Evolutionary conservation across 2,329 filamentous ascomycete species (phyloP).

Genomic region (Penicillium sp.): DNA sequence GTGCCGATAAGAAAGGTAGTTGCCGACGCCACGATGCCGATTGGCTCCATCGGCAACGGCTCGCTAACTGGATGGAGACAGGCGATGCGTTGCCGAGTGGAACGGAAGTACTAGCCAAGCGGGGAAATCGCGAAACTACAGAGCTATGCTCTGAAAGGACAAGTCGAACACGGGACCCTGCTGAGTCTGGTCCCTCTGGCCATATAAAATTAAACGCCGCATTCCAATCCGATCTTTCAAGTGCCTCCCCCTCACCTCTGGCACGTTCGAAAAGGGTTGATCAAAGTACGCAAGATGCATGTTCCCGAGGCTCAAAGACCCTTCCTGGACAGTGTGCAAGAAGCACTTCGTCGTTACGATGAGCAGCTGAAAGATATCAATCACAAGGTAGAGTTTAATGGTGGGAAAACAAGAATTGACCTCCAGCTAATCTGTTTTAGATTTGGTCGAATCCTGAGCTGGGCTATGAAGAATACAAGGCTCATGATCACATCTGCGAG

Average conservation of each 20-base stretch:
- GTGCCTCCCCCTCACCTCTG: background rate
- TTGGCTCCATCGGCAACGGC: constrained; percentile 27
- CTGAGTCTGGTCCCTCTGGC: background rate
- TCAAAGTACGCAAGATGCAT: constrained; percentile 19
- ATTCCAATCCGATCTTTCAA: background rate
- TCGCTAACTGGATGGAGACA: constrained; percentile 11
- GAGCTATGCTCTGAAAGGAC: background rate
- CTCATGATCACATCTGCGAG: constrained; percentile 51
- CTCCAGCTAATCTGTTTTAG: constrained; percentile 16
- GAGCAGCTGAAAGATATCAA: constrained; percentile 23
- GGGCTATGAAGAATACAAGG: constrained; percentile 53
- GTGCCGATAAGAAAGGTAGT: background rate
- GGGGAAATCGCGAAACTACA: background rate
- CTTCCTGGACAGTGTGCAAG: constrained; percentile 28
- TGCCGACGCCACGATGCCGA: constrained; percentile 19
- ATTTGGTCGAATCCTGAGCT: constrained; percentile 53
- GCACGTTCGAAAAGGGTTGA: background rate
- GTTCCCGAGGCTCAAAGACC: constrained; percentile 24
- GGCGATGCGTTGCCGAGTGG: constrained; percentile 11
- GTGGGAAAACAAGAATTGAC: background rate
- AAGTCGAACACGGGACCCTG: background rate
- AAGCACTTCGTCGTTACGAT: constrained; percentile 24
- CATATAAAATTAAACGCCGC: background rate
- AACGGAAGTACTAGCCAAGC: background rate
- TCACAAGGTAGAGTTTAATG: constrained; percentile 21